Base-by-base conservation (phyloP, 768 basidiomycete genomes). In the Trametes meyenii region DNA sequence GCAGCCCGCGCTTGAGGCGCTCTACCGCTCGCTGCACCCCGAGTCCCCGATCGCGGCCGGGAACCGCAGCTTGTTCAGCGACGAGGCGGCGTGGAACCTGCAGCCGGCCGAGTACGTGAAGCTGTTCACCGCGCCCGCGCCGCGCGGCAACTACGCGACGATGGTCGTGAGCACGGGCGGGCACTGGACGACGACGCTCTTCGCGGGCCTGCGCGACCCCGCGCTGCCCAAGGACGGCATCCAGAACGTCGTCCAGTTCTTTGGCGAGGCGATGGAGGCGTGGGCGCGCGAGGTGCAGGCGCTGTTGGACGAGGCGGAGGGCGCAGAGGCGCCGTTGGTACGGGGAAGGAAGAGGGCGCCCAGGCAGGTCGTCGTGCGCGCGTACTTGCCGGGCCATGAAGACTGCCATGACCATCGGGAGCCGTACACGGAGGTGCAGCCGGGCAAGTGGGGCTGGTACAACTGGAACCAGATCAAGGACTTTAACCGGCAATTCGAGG, bases 331-430 rank as follows among this genome's bases (percentile, higher is more conserved):
- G 51, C 46, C 29, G 45, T 35, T 43, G 64, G n/a, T 44, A 58
- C 43, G 14, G 66, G 58, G 51, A 24, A 26, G 49, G 38, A 45
- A 59, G 60, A 16, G 49, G 12, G 57, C 56, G 38, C 62, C 58
- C 33, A 59, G 63, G 58, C 80, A 83, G 66, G 84, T 84, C 8
- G 71, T 89, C 8, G 81, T 85, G 10, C 71, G 88, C 29, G 80
- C 86, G 8, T 89, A 88, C 64, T 68, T 85, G 4, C 83, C 85
- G 2, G 88, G 88, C 3, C 85, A 89, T 64, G 86, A 88, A 60
- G 78, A 85, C 56, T 88, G 88, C 62, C 86, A 85, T 63, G 64
- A 77, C n/a, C 64, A 70, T 53, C 71, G 72, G 21, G 58, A 76
- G 61, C 84, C 85, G n/a, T 82, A 79, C 80, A 69, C 58, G 38